Evolutionary conservation across 1,139 yeast genomes (phyloP).

Genomic region (Zygosaccharomyces sapae): DNA sequence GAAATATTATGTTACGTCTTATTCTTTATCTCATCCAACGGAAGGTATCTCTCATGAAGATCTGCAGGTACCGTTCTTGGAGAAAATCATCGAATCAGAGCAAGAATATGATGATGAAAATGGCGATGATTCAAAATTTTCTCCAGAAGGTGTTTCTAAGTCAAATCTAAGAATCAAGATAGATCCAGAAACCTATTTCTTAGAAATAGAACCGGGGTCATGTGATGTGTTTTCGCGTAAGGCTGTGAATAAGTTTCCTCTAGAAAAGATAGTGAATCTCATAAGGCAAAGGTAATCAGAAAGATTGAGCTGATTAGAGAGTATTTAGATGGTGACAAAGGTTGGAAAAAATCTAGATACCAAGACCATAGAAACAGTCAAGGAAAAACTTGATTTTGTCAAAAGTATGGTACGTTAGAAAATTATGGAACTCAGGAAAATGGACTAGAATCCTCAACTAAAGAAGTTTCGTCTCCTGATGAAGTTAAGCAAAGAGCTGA

Average conservation of each 20-base stretch:
- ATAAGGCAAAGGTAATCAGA: constrained; percentile 25
- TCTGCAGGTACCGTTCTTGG: constrained; percentile 68
- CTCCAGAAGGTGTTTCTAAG: constrained; percentile 61
- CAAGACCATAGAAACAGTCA: constrained; percentile 14
- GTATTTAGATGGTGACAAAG: constrained; percentile 23
- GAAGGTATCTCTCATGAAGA: constrained; percentile 88
- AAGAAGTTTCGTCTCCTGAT: constrained; percentile 28
- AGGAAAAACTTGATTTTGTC: constrained; percentile 11
- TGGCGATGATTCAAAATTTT: constrained; percentile 16
- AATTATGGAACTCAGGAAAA: constrained; percentile 3
- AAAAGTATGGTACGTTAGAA: constrained; percentile 18
- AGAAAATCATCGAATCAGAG: constrained; percentile 53
- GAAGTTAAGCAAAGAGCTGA: constrained; percentile 20
- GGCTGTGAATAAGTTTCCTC: constrained; percentile 34
- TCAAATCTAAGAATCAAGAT: constrained; percentile 79
- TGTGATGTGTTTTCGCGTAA: constrained; percentile 73
- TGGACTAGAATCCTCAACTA: not conserved
- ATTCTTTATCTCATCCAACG: constrained; percentile 92
- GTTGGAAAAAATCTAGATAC: constrained; percentile 25
- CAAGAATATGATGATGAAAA: constrained; percentile 35
- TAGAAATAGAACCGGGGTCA: constrained; percentile 78
- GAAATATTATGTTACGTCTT: constrained; percentile 90
- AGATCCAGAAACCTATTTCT: constrained; percentile 70
- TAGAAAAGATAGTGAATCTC: constrained; percentile 31
- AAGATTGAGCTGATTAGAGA: constrained; percentile 22